Conservation (phyloP, 208 protist genomes). For the Leishmania tropica region DNA sequence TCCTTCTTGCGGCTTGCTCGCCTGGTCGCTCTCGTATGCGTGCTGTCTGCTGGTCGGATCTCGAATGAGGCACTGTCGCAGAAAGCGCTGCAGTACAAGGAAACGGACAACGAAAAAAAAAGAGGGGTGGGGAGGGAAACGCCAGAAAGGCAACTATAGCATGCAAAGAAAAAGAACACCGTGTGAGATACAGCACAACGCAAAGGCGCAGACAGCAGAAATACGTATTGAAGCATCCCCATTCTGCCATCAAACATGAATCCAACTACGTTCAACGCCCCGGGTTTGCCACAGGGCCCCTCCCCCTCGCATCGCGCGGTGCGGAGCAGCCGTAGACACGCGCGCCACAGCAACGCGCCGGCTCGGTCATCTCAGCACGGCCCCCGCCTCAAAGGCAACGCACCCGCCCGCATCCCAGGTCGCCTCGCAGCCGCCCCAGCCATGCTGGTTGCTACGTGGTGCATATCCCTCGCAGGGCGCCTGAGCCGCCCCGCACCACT, state of each 20-base stretch:
- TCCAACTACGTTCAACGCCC: neutral
- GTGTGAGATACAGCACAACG: neutral
- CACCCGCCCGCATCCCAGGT: neutral
- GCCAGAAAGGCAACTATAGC: too few relatives aligned
- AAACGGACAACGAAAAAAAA: too few relatives aligned
- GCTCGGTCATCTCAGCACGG: neutral
- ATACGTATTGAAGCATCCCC: neutral
- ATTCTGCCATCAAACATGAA: neutral
- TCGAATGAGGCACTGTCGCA: neutral
- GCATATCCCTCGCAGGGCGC: neutral
- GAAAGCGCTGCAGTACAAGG: too few relatives aligned
- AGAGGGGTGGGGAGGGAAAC: too few relatives aligned
- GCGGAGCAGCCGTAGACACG: neutral
- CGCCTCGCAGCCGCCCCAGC: neutral
- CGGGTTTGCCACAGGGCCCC: neutral
- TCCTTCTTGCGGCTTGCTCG: neutral
- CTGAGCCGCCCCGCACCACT: neutral
- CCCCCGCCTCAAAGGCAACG: neutral
- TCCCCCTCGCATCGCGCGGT: neutral
- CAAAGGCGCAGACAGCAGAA: too few relatives aligned
- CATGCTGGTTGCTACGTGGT: neutral
- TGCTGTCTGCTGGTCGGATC: neutral
- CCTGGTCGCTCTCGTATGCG: neutral
- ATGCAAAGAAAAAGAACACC: neutral
- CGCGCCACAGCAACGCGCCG: neutral